Evolutionary conservation across 768 basidiomycete species (phyloP), one percentile per base, ranked within the genome.

Genomic region (Boletus fagicola): DNA sequence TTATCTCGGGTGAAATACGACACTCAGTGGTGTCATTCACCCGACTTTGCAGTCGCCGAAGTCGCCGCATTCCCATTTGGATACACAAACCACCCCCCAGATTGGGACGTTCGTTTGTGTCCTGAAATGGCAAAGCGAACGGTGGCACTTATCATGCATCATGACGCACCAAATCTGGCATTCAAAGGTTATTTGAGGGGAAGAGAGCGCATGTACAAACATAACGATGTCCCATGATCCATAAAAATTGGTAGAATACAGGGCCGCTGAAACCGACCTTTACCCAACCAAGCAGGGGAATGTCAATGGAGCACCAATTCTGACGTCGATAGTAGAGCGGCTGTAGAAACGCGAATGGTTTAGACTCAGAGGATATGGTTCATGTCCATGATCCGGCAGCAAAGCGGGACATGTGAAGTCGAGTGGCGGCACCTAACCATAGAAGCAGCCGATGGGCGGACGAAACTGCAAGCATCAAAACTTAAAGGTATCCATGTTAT

Each of bases 81-180:
- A 64, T 42, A 12, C 13, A 73, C 61, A 72, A 72, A 50, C 65
- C 49, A 53, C 62, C 30, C 0, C 44, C 68, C 59, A 58, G 59
- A 67, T 64, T 20, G 10, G 63, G 72, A 53, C 9, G 51, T 24
- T 44, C 26, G 62, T 51, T 72, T 72, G 47, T 74, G 13, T 9
- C 61, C 53, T 46, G 24, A 65, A 66, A 59, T 53, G 56, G 69
- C 2, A 66, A 60, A 28, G 46, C 13, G 18, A 43, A 4, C 15
- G 45, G 56, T 49, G 56, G 51, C 54, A 57, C 43, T 22, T n/a
- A 45, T 42, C 51, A 35, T 43, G 43, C 11, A 45, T 42, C 51
- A 35, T 43, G 43, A 11, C 39, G 28, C 44, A 31, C 48, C 47
- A 48, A 51, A 53, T 47, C 20, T 18, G 38, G 52, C 31, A 39